Evolutionary conservation across 352 stramenopile species (phyloP), one percentile per base, ranked within the genome.

Genomic region (Achlya hypogyna): DNA sequence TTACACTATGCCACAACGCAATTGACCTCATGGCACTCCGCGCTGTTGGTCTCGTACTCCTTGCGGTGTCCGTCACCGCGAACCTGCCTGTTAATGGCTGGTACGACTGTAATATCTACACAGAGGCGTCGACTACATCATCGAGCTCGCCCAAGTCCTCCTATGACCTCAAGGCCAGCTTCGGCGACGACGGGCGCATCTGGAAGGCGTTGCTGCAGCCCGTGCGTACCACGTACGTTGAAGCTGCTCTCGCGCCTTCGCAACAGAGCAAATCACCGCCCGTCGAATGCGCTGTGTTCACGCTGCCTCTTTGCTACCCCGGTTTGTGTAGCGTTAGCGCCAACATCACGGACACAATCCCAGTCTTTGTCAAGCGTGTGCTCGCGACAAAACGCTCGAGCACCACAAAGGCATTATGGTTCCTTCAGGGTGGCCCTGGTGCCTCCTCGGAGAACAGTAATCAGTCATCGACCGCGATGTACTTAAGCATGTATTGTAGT

Each of bases 341-440:
- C 14, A 71, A 20, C 31, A 56, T 10, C 10, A 10, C 49, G 25
- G 22, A 49, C 22, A 56, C 64, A 0, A 35, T 72, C 38, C 66
- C 71, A 10, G 49, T 75, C 16, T 75, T 78, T 62, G 63, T 78
- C 29, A 75, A 75, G 58, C 60, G 64, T 5, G 42, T 72, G 29
- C 34, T 27, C 16, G 70, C 63, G 12, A 40, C 4, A 5, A 54
- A 10, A 8, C 16, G 28, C 8, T 31, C 16, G 28, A 67, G 12
- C 20, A 31, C 20, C 3, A 56, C 38, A 25, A 73, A 75, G 35
- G 40, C 67, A 14, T 31, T 86, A 4, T 84, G 76, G 76, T 66
- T 84, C 35, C 58, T 84, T 31, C 70, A 81, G 70, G 78, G 76
- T 12, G 76, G 75, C 4, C 72, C 76, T 0, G 78, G 76, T 28